Evolutionary conservation across 2,329 filamentous ascomycete species (phyloP).

Genomic region (Penicillium sp.): DNA sequence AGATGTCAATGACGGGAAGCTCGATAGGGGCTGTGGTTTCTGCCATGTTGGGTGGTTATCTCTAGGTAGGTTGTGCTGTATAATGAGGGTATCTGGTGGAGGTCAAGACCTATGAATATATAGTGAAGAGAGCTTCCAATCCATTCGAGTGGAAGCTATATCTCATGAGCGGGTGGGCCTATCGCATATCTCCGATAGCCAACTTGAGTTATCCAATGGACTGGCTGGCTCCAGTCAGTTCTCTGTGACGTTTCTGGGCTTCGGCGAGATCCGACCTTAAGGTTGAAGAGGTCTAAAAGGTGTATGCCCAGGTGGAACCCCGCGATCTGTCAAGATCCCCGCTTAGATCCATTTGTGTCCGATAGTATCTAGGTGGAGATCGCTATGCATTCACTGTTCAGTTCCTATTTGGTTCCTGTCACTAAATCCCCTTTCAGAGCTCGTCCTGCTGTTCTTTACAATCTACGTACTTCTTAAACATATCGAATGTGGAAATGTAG

Average conservation of each 20-base stretch:
- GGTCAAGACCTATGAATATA: constrained; percentile 7
- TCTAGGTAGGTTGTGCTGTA: not conserved
- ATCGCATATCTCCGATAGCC: constrained; percentile 17
- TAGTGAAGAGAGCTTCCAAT: not conserved
- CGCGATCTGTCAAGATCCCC: not conserved
- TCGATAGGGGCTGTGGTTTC: constrained; percentile 31
- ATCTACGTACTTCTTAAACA: not conserved
- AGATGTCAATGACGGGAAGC: constrained; percentile 83
- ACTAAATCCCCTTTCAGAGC: no score
- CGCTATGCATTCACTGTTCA: no score
- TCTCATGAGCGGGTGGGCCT: not conserved
- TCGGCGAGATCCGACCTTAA: constrained; percentile 17
- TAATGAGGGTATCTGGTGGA: not conserved
- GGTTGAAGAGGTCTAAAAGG: no score
- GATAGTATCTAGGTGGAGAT: no score
- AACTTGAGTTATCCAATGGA: constrained; percentile 2
- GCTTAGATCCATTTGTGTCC: not conserved
- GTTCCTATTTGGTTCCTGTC: no score
- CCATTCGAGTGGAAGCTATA: not conserved
- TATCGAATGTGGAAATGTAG: not conserved
- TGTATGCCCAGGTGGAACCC: not conserved
- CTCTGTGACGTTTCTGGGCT: constrained; percentile 1
- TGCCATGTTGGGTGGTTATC: constrained; percentile 24
- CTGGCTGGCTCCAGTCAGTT: not conserved
- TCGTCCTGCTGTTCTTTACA: no score